Base-by-base conservation (phyloP, 1,139 yeast species). In the Pichia sp. region DNA sequence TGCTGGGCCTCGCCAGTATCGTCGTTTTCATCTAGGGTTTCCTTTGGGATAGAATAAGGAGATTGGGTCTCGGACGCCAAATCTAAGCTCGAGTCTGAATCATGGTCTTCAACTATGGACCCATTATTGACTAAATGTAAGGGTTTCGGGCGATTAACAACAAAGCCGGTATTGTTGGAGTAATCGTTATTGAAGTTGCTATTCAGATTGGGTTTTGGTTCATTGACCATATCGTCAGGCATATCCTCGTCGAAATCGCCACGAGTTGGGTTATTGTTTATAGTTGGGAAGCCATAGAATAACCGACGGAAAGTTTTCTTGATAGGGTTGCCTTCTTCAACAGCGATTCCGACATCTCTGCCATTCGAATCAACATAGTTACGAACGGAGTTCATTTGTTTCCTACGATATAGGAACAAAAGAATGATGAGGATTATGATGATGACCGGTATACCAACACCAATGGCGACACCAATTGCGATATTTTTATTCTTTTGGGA, bases 391-490 rank as follows among this genome's bases (percentile, higher is more conserved):
- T 50, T 52, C 5, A 54, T 36, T 27, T 58, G 57, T 38, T 62
- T 62, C 46, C 62, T 64, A 48, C 64, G 58, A 52, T 57, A 62
- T 17, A 60, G 49, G 31, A 66, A 52, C 17, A 61, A 52, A 8
- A 61, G 42, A 2, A 60, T 48, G 12, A 64, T 42, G 6, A 62
- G 52, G 4, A 68, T 51, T 8, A 61, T 44, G 3, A 62, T 52
- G 6, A 71, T 53, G 4, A 71, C 51, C 6, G 74, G 73, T 2
- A 71, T 66, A 51, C 73, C 72, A 5, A 71, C 51, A 52, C 74
- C 74, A 20, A 71, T 77, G 17, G 74, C 77, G 52, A 78, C 76
- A 45, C 84, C 84, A 48, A 78, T 73, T n/a, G 77, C 75, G 34
- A 78, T 72, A 53, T 73, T 72, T 54, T 73, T 73, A 55, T 74